Evolutionary conservation across 2,329 filamentous ascomycete species (phyloP).

Genomic region (Diplodia intermedia): DNA sequence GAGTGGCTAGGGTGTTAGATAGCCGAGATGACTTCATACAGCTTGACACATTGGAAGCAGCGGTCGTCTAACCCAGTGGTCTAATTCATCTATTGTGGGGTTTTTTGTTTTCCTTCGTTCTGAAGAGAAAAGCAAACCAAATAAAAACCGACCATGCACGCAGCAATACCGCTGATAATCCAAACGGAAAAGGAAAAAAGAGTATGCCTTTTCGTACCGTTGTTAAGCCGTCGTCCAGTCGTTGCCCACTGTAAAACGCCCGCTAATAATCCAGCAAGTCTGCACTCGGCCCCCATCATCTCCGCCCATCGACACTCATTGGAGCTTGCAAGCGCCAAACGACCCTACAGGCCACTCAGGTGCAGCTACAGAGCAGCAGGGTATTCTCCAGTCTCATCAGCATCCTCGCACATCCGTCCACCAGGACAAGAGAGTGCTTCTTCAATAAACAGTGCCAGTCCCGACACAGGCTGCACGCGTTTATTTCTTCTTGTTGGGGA

Average conservation of each 20-base stretch:
- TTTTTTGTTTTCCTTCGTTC: conserved; percentile 13
- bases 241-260: conserved; percentile 15
- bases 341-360: conserved; percentile 7
- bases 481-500: conserved; percentile 70
- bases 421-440: neutral
- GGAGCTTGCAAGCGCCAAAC: neutral
- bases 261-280: conserved; percentile 25
- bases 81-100: conserved; percentile 24
- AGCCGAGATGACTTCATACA: neutral
- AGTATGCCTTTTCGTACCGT: conserved; percentile 7
- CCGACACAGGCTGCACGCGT: neutral
- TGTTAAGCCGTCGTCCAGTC: conserved; percentile 15
- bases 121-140: neutral
- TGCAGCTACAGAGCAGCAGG: conserved; percentile 16
- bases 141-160: conserved; percentile 10
- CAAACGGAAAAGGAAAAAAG: conserved; percentile 1
- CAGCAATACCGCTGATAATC: conserved; percentile 4
- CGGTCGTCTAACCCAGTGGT: conserved; percentile 12
- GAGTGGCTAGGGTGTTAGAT: neutral
- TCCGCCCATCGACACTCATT: neutral
- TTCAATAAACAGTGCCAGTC: neutral
- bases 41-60: neutral
- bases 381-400: conserved; percentile 5
- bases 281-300: neutral
- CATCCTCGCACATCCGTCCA: conserved; percentile 12